Evolutionary conservation across 2,329 filamentous ascomycete genomes (phyloP).

Genomic region (Chaetomium globosum): DNA sequence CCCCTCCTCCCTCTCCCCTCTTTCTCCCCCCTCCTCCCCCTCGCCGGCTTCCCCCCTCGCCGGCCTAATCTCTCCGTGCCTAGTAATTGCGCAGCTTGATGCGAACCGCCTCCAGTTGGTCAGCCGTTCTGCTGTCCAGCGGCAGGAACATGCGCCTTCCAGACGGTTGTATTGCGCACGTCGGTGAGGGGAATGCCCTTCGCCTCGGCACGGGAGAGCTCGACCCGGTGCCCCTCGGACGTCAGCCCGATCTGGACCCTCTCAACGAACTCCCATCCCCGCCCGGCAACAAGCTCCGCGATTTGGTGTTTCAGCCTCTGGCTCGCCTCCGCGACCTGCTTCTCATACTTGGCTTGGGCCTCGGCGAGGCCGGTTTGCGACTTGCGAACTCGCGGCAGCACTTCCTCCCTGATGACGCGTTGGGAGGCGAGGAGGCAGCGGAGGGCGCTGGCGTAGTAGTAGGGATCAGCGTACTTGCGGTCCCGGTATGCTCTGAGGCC

Average conservation of each 20-base stretch:
- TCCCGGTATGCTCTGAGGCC: too few relatives aligned
- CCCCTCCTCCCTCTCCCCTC: too few relatives aligned
- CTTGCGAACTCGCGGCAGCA: background rate
- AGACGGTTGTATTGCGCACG: background rate
- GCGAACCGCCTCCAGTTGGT: background rate
- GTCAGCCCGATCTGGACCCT: background rate
- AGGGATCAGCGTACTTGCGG: background rate
- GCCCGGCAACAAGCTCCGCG: background rate
- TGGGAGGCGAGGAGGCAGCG: background rate
- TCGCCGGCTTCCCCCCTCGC: too few relatives aligned
- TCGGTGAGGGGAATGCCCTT: background rate
- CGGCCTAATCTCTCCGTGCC: background rate
- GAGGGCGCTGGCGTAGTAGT: background rate
- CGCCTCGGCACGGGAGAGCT: background rate
- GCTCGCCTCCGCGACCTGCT: background rate
- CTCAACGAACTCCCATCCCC: conserved; percentile 1
- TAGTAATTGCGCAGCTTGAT: background rate
- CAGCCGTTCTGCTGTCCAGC: background rate
- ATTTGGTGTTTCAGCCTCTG: background rate
- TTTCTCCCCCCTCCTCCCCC: too few relatives aligned
- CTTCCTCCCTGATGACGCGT: background rate
- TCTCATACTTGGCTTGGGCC: background rate
- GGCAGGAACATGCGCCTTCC: background rate
- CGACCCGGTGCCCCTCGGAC: background rate
- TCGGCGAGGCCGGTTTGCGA: background rate